Evolutionary conservation across 495 filamentous ascomycete genomes (phyloP), one percentile per base, ranked within the genome.

Genomic region (Viridothelium virens): DNA sequence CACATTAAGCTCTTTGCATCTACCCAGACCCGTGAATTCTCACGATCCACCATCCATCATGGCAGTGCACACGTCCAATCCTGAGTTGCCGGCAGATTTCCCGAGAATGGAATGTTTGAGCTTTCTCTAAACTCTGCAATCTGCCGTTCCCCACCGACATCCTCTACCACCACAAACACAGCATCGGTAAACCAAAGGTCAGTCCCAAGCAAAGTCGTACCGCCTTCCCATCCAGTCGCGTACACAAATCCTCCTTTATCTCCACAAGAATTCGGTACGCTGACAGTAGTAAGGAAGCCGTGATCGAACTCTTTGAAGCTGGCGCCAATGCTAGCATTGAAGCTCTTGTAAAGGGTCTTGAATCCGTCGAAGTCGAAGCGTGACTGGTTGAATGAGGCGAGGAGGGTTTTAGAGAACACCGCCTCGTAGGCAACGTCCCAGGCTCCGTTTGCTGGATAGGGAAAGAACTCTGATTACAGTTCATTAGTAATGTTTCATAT

Each of bases 221-320:
- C 69, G 3, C 69, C 69, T 50, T 70, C 69, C 69, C 69, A 70
- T 16, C 69, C 69, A 39, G 66, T 68, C 44, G 63, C 16, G 44
- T 70, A 70, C 16, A 68, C 66, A 4, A 65, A 37, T 6, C 69
- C 69, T 34, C 69, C 69, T 37, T 66, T 68, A 47, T 68, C 69
- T 37, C 65, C 63, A 39, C 63, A 68, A 1, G 53, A 25, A 63
- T 70, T 66, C 2, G 69, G 69, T 9, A 70, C 65, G 34, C 66
- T 66, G 7, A 68, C 44, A 5, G 62, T 61, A 25, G 38, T 68
- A n/a, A 36, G 59, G 56, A 70, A 63, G 38, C 69, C 69, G 38
- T 70, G 69, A 59, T 64, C 18, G 61, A 70, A 70, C 12, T 62
- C 41, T 9, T 41, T 61, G 41, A 70, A 70, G 63, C 36, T 68